phyloP scores from a whole-genome alignment of 2,329 filamentous ascomycete genomes.

The Claviceps sp. region DNA sequence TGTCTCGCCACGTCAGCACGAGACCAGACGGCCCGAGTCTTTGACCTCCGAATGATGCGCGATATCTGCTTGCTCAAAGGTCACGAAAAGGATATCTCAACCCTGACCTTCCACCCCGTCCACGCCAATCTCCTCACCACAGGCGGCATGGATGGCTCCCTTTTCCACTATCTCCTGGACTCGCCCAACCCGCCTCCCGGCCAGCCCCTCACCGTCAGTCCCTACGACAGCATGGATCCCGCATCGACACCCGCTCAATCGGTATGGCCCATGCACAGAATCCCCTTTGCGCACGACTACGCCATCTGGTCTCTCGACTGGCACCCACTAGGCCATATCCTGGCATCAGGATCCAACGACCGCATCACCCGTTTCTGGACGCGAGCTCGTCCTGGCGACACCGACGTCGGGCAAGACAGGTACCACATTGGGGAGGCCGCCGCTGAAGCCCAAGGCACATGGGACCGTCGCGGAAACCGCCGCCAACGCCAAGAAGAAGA shows the following conservation, averaged over 20 bases:
- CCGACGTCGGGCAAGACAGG: conserved; percentile 72
- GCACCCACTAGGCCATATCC: conserved; percentile 91
- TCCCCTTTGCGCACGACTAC: conserved; percentile 82
- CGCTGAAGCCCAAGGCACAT: conserved; percentile 89
- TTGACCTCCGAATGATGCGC: conserved; percentile 96
- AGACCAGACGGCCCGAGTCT: conserved; percentile 84
- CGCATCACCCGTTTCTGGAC: conserved; percentile 96
- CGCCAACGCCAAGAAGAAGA: conserved; percentile 81
- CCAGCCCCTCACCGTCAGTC: conserved; percentile 56
- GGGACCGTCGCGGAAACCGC: conserved; percentile 66
- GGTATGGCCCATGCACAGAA: conserved; percentile 80
- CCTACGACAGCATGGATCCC: conserved; percentile 75
- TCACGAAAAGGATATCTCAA: conserved; percentile 92
- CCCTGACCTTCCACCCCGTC: conserved; percentile 84
- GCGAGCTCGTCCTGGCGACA: conserved; percentile 74
- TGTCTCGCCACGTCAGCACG: conserved; percentile 85
- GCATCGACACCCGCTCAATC: conserved; percentile 69
- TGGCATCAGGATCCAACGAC: conserved; percentile 92
- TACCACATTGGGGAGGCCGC: conserved; percentile 93
- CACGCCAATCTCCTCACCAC: conserved; percentile 83
- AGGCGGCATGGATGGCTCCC: conserved; percentile 75
- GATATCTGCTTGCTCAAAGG: conserved; percentile 88
- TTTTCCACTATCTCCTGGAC: conserved; percentile 91
- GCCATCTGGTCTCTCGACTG: conserved; percentile 97
- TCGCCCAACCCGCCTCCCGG: conserved; percentile 78